Evolutionary conservation across 148 eudicot genomes (phyloP).

Genomic region (Rhododendron vialii): DNA sequence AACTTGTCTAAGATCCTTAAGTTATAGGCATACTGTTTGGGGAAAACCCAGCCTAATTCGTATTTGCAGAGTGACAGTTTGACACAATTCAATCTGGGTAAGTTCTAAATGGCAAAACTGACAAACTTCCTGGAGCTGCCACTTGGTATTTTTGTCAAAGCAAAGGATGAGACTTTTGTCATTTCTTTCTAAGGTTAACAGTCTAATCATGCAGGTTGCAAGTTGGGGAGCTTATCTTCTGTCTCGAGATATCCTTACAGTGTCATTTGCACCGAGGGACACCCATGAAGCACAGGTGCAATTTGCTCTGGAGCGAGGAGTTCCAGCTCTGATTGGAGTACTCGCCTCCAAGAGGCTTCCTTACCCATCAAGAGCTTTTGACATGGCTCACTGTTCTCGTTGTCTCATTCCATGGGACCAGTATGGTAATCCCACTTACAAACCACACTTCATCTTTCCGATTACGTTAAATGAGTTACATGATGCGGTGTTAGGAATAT

Average conservation of each 20-base stretch:
- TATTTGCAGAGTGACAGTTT: neutral
- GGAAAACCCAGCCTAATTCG: neutral
- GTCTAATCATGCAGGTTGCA: conserved; percentile 37
- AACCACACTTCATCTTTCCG: neutral
- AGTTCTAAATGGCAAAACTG: neutral
- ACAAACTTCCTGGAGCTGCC: neutral
- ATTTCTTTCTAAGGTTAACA: neutral
- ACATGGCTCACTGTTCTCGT: conserved; percentile 86
- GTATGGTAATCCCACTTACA: conserved; percentile 33
- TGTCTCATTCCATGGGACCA: conserved; percentile 84
- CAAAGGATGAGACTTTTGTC: neutral
- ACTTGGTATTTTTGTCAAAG: neutral
- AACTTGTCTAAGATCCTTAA: neutral
- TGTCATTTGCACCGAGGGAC: conserved; percentile 82
- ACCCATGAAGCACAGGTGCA: conserved; percentile 82
- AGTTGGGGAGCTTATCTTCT: conserved; percentile 81
- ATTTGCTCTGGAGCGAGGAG: conserved; percentile 73
- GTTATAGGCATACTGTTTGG: neutral
- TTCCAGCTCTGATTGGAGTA: conserved; percentile 72
- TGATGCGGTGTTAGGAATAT: neutral
- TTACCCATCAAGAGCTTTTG: conserved; percentile 71
- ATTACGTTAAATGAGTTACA: neutral
- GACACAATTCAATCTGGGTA: neutral
- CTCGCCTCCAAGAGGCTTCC: conserved; percentile 64
- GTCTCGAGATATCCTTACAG: conserved; percentile 47